These are phyloP conservation scores for Elsinoe necatrix DNA, from an alignment of 2,329 filamentous ascomycete species.

Conservation along the genomic window DNA sequence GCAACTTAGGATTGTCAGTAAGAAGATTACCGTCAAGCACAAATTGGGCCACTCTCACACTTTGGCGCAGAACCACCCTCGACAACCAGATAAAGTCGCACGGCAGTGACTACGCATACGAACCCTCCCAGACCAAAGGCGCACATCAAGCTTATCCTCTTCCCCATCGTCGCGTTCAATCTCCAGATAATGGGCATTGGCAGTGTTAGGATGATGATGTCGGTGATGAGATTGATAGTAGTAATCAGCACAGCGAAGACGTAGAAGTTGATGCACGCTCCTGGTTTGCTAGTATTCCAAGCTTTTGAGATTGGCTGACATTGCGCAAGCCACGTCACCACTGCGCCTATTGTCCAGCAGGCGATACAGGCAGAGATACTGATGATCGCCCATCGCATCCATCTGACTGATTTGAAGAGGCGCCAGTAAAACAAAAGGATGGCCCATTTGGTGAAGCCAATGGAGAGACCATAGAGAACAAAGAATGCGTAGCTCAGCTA, in stretches of 20 bases:
- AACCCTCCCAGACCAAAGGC: conserved; percentile 8
- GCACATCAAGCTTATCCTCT: conserved; percentile 2
- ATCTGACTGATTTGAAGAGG: background rate
- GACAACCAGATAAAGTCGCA: background rate
- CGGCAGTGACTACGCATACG: conserved; percentile 2
- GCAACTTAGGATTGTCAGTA: background rate
- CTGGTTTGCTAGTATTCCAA: background rate
- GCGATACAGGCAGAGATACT: background rate
- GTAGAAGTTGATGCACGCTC: conserved; percentile 10
- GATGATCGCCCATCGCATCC: conserved; percentile 2
- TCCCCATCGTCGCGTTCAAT: background rate
- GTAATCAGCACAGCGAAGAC: conserved; percentile 3
- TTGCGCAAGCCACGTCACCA: conserved; percentile 2
- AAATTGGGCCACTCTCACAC: background rate
- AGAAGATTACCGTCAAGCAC: background rate
- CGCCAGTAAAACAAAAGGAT: conserved; percentile 11
- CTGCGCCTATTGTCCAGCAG: background rate
- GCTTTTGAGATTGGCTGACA: conserved; percentile 5
- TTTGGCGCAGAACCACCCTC: background rate
- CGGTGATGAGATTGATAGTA: conserved; percentile 5
- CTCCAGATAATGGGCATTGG: conserved; percentile 3
- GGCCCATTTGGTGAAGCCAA: conserved; percentile 11
- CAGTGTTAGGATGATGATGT: conserved; percentile 7
- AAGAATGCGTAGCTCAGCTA: conserved; percentile 12
- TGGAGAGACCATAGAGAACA: conserved; percentile 3